Evolutionary conservation across 1,284 basidiomycete species (phyloP).

Genomic region (Ustanciosporium gigantosporum): DNA sequence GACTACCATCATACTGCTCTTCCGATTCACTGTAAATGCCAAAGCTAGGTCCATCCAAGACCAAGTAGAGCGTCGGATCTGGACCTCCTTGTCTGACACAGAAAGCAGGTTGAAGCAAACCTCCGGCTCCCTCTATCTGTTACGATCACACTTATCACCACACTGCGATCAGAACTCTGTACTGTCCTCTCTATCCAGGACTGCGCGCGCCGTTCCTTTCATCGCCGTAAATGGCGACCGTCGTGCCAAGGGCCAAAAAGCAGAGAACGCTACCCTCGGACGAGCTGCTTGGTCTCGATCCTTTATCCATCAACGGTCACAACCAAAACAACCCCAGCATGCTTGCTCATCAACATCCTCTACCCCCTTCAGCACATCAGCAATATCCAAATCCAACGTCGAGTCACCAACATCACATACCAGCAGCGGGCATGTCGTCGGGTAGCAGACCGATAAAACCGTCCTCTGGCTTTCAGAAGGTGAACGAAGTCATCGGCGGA

Average conservation of each 20-base stretch:
- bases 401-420: neutral
- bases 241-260: slow-evolving; percentile 44
- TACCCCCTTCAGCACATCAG: slow-evolving; percentile 9
- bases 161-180: too few relatives aligned
- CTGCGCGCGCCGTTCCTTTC: too few relatives aligned
- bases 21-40: too few relatives aligned
- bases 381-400: slow-evolving; percentile 8
- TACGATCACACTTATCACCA: too few relatives aligned
- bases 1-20: too few relatives aligned
- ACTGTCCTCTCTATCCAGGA: too few relatives aligned
- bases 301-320: slow-evolving; percentile 9
- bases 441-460: slow-evolving; percentile 18
- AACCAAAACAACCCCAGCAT: slow-evolving; percentile 16
- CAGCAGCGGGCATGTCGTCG: slow-evolving; percentile 15
- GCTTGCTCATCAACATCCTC: slow-evolving; percentile 36
- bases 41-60: too few relatives aligned
- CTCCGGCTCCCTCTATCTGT: too few relatives aligned
- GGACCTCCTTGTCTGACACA: too few relatives aligned
- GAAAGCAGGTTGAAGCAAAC: too few relatives aligned
- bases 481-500: slow-evolving; percentile 49
- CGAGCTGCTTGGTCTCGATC: slow-evolving; percentile 16
- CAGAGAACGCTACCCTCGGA: slow-evolving; percentile 38
- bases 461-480: slow-evolving; percentile 30
- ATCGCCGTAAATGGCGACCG: slow-evolving; percentile 29
- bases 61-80: too few relatives aligned